Conservation (phyloP, 2,329 filamentous ascomycete genomes). For the Colletotrichum sansevieriae region DNA sequence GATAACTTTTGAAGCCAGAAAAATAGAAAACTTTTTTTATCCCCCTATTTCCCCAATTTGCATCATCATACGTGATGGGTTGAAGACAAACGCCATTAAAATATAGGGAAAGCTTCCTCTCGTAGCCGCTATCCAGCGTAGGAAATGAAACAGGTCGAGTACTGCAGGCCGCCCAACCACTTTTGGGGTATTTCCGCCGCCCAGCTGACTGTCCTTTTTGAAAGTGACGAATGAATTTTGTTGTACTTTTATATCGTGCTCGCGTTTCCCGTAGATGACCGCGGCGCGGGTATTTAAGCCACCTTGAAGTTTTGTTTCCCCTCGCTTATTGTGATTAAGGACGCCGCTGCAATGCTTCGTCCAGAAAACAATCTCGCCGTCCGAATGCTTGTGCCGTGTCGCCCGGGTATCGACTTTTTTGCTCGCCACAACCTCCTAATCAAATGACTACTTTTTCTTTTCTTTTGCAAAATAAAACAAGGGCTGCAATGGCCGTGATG, state of each 20-base stretch:
- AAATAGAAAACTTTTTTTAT: slow-evolving; percentile 30
- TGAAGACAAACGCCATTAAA: slow-evolving; percentile 35
- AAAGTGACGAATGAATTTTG: slow-evolving; percentile 22
- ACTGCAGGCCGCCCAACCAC: slow-evolving; percentile 36
- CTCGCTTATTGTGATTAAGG: slow-evolving; percentile 34
- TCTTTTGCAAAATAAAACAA: slow-evolving; percentile 17
- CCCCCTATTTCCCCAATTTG: slow-evolving; percentile 9
- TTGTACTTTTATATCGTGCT: slow-evolving; percentile 39
- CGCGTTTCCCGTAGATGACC: slow-evolving; percentile 40
- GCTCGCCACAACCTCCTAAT: slow-evolving; percentile 33
- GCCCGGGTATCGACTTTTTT: slow-evolving; percentile 42
- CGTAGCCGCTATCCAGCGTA: slow-evolving; percentile 1
- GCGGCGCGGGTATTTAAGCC: slow-evolving; percentile 35
- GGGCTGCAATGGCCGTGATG: slow-evolving; percentile 20
- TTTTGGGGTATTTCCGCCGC: slow-evolving; percentile 36
- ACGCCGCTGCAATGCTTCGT: slow-evolving; percentile 35
- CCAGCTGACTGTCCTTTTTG: slow-evolving; percentile 27
- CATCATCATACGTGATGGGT: slow-evolving; percentile 30
- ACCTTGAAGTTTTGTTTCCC: slow-evolving; percentile 27
- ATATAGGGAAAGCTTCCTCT: slow-evolving; percentile 1
- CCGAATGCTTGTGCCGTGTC: slow-evolving; percentile 43
- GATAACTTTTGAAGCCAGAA: slow-evolving; percentile 5
- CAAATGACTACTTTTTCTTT: slow-evolving; percentile 28
- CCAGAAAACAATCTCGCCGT: slow-evolving; percentile 41
- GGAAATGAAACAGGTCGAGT: slow-evolving; percentile 10